A percentile compares a stretch with the other conserved stretches of the same genome.
phyloP scores from a whole-genome alignment of 164 flowering plant genomes.

The Stephania japonica region DNA sequence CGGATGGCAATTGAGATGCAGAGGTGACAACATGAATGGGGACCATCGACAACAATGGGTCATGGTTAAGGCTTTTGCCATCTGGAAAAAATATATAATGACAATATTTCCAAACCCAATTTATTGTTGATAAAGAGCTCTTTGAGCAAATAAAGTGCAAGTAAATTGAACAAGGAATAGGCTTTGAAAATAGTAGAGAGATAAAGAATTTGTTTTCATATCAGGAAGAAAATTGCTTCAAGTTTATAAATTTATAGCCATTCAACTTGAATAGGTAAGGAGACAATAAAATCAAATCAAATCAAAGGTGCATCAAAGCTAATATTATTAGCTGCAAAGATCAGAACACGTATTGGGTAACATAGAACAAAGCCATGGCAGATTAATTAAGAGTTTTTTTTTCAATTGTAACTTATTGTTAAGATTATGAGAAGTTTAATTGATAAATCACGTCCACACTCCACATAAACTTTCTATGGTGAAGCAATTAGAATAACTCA shows the following conservation, averaged over 20 bases:
- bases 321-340: background rate
- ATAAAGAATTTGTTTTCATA: background rate
- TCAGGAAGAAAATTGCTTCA: background rate
- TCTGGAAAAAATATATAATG: constrained; percentile 21
- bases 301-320: background rate
- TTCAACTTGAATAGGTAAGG: background rate
- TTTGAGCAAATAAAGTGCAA: background rate
- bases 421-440: no score
- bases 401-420: no score
- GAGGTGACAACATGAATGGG: constrained; percentile 63
- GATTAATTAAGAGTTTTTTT: background rate
- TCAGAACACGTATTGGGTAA: background rate
- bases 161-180: background rate
- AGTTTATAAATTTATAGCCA: background rate
- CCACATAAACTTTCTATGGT: no score
- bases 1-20: constrained; percentile 73
- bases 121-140: background rate
- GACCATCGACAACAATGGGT: constrained; percentile 20
- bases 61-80: constrained; percentile 29
- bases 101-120: background rate
- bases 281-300: background rate
- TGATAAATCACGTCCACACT: no score
- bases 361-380: background rate
- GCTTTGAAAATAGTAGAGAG: background rate
- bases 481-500: no score